Evolutionary conservation across 345 rosid species (phyloP).

Genomic region (Angophora floribunda): DNA sequence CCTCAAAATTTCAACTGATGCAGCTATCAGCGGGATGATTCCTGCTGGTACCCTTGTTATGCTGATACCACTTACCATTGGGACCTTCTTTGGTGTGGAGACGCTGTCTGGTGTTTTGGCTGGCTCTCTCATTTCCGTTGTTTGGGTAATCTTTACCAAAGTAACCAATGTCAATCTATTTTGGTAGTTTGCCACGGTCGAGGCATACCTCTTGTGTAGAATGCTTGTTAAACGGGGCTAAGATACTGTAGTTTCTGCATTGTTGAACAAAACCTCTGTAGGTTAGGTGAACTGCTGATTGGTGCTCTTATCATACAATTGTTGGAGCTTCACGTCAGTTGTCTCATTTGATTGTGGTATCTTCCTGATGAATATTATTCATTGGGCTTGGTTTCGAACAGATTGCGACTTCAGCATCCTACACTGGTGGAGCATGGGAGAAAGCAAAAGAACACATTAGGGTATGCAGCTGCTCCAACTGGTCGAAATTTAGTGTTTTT

Average conservation of each 20-base stretch:
- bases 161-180: no score
- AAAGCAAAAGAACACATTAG: not conserved
- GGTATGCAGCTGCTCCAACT: not conserved
- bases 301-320: no score
- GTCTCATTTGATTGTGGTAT: no score
- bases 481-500: not conserved
- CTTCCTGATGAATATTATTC: not conserved
- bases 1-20: constrained; percentile 16
- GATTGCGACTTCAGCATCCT: constrained; percentile 2
- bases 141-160: constrained; percentile 7
- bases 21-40: constrained; percentile 23
- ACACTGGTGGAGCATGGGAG: constrained; percentile 3
- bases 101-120: constrained; percentile 20
- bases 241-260: no score
- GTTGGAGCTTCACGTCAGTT: no score
- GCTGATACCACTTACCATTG: not conserved
- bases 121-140: constrained; percentile 27
- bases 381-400: not conserved
- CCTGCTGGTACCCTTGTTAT: constrained; percentile 11
- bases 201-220: no score
- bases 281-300: no score
- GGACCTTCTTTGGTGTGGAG: constrained; percentile 19
- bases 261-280: no score
- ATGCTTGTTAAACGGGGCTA: no score
- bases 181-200: no score